Conservation (phyloP, 805 yeast genomes). For the Candida argentea region DNA sequence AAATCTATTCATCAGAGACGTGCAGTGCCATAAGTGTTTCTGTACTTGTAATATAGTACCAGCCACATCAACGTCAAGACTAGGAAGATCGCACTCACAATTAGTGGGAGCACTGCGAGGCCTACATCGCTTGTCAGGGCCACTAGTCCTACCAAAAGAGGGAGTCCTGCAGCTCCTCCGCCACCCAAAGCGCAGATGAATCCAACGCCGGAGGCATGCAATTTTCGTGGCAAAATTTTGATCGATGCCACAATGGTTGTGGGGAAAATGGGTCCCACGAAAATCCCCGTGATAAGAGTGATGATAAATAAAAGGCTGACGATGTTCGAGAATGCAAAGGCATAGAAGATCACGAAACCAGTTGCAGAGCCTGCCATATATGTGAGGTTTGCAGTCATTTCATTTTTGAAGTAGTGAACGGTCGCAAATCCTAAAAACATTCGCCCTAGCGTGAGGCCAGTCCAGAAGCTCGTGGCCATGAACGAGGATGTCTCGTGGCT, state of each 20-base stretch:
- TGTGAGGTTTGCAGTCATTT: constrained; percentile 33
- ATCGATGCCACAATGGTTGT: constrained; percentile 59
- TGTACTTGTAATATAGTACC: not conserved
- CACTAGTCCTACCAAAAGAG: constrained; percentile 49
- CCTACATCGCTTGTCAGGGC: constrained; percentile 27
- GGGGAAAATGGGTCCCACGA: constrained; percentile 52
- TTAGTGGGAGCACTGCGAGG: constrained; percentile 20
- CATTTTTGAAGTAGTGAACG: constrained; percentile 36
- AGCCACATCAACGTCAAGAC: constrained; percentile 20
- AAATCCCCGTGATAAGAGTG: constrained; percentile 34
- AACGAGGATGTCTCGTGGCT: constrained; percentile 32
- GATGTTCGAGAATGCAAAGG: constrained; percentile 20
- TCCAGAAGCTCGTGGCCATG: constrained; percentile 43
- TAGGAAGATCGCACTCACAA: constrained; percentile 15
- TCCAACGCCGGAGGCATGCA: constrained; percentile 62
- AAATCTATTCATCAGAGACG: not conserved
- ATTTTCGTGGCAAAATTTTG: constrained; percentile 47
- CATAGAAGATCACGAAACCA: constrained; percentile 21
- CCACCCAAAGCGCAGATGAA: constrained; percentile 74
- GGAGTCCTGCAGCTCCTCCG: constrained; percentile 70
- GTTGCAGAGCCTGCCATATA: constrained; percentile 24
- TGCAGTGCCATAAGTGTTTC: not conserved
- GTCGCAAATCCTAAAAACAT: constrained; percentile 43
- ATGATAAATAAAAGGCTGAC: constrained; percentile 19
- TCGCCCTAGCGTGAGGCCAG: constrained; percentile 40